Conservation (phyloP, 345 rosid genomes). For the Ceriops decandra region DNA sequence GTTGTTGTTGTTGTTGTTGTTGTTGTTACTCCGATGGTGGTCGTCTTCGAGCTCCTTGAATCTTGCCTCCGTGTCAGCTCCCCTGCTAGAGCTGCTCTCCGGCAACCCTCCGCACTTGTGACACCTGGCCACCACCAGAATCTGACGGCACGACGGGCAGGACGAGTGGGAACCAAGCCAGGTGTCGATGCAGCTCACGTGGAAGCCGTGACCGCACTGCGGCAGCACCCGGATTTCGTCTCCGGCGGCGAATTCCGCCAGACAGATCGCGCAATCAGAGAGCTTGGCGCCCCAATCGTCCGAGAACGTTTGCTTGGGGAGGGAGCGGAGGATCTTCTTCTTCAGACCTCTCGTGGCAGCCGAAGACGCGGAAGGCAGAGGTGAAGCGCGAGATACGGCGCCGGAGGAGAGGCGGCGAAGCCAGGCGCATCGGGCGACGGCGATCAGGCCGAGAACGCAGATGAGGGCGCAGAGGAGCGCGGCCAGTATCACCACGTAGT, state of each 20-base stretch:
- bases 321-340: slow-evolving; percentile 71
- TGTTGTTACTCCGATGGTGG: background rate
- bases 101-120: slow-evolving; percentile 77
- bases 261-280: slow-evolving; percentile 81
- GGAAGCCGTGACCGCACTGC: slow-evolving; percentile 89
- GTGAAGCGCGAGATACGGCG: slow-evolving; percentile 7
- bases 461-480: slow-evolving; percentile 85
- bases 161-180: slow-evolving; percentile 95
- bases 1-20: background rate
- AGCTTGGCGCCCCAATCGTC: slow-evolving; percentile 40
- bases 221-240: slow-evolving; percentile 83
- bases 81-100: slow-evolving; percentile 32
- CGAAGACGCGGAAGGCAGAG: slow-evolving; percentile 28
- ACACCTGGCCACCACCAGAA: slow-evolving; percentile 55
- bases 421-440: slow-evolving; percentile 89
- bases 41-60: slow-evolving; percentile 47
- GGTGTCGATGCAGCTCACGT: slow-evolving; percentile 77
- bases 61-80: slow-evolving; percentile 34
- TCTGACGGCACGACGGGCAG: slow-evolving; percentile 91
- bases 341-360: slow-evolving; percentile 74
- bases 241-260: slow-evolving; percentile 60
- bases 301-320: slow-evolving; percentile 60
- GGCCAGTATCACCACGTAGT: slow-evolving; percentile 76
- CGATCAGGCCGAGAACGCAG: slow-evolving; percentile 78
- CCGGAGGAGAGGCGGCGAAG: slow-evolving; percentile 62